Percentiles rank a stretch among this genome's conserved stretches.
These are phyloP conservation scores for Fusarium acutatum DNA, from an alignment of 2,329 filamentous ascomycete genomes.

Conservation along the genomic window DNA sequence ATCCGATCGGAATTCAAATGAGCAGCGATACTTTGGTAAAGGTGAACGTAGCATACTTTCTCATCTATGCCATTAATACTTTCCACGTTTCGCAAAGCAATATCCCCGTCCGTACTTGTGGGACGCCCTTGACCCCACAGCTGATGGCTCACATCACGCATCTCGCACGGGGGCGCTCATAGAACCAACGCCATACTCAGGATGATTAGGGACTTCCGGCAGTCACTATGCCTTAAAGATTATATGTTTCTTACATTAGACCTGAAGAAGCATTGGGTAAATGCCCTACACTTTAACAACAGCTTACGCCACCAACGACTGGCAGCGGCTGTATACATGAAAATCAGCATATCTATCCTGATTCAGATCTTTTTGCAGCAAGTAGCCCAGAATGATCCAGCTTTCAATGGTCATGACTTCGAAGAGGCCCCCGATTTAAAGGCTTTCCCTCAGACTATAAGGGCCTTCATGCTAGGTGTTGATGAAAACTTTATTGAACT, in stretches of 20 bases:
- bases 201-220: not conserved
- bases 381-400: accelerated
- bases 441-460: not conserved
- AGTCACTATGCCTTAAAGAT: not conserved
- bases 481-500: accelerated
- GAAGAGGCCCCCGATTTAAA: not conserved
- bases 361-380: not conserved
- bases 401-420: not conserved
- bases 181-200: accelerated
- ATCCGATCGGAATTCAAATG: accelerated
- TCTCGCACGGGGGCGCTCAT: no score
- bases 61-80: not conserved
- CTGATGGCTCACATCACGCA: no score
- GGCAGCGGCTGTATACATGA: not conserved
- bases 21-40: not conserved
- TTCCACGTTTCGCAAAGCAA: not conserved
- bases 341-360: not conserved
- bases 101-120: no score
- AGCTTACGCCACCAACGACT: no score
- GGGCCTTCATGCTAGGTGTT: not conserved
- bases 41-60: not conserved
- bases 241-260: not conserved
- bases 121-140: no score
- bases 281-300: no score
- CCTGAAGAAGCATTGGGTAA: no score